Percentiles rank a stretch among this genome's conserved stretches.
These are phyloP conservation scores for Coniochaeta sp. DNA, from an alignment of 2,329 filamentous ascomycete genomes.

Conservation along the genomic window DNA sequence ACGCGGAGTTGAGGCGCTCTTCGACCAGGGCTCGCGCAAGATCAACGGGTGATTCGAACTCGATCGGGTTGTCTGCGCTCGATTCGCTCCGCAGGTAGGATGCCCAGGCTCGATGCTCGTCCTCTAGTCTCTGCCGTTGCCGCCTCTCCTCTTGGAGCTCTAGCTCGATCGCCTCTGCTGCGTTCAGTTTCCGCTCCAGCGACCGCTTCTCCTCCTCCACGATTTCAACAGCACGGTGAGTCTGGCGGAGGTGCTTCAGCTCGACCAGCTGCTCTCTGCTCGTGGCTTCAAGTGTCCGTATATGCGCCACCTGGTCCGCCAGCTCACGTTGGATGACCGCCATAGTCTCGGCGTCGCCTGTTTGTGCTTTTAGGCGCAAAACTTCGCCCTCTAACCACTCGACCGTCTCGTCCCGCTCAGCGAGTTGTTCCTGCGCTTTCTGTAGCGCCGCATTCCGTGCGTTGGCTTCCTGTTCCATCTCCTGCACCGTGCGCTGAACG, in stretches of 20 bases:
- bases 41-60: constrained; percentile 83
- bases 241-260: constrained; percentile 71
- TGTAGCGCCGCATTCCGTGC: constrained; percentile 50
- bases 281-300: constrained; percentile 71
- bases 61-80: constrained; percentile 50
- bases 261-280: constrained; percentile 76
- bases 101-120: constrained; percentile 82
- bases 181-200: constrained; percentile 68
- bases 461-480: constrained; percentile 52
- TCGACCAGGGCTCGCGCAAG: constrained; percentile 78
- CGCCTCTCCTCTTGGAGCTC: constrained; percentile 75
- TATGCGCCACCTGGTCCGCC: constrained; percentile 86
- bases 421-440: constrained; percentile 58
- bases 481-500: constrained; percentile 42
- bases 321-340: constrained; percentile 81
- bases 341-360: constrained; percentile 79
- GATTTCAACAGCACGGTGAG: constrained; percentile 82
- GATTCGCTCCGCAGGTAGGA: constrained; percentile 70
- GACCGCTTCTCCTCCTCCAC: constrained; percentile 92
- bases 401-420: constrained; percentile 62
- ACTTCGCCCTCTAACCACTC: constrained; percentile 77
- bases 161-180: constrained; percentile 65
- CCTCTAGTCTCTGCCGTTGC: constrained; percentile 79
- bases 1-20: constrained; percentile 72
- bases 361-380: constrained; percentile 75